These are phyloP conservation scores for Huntiella savannae DNA, from an alignment of 2,329 filamentous ascomycete species.

Conservation along the genomic window DNA sequence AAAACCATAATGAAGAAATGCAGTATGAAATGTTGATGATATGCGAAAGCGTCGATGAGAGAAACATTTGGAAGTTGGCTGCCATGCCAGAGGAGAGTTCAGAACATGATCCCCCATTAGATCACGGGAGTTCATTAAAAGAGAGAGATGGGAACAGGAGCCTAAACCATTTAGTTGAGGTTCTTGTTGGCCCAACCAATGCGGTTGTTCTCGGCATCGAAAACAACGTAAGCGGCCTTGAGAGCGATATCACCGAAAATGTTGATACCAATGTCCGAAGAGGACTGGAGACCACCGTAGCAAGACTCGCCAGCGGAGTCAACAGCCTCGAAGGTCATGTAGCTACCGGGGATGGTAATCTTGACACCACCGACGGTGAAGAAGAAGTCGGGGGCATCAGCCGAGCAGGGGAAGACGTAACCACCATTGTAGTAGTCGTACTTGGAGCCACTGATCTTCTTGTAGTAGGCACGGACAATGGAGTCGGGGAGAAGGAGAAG, in stretches of 20 bases:
- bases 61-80: no score
- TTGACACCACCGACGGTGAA: conserved; percentile 40
- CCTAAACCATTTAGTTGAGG: background rate
- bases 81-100: no score
- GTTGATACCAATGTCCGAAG: conserved; percentile 28
- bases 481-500: conserved; percentile 38
- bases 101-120: no score
- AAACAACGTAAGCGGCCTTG: conserved; percentile 41
- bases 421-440: conserved; percentile 24
- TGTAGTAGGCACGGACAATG: conserved; percentile 31
- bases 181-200: conserved; percentile 7
- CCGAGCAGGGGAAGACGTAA: conserved; percentile 28
- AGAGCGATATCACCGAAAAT: conserved; percentile 46
- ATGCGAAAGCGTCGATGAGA: no score
- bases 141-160: no score
- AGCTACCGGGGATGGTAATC: conserved; percentile 33
- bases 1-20: no score
- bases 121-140: no score
- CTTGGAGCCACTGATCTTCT: conserved; percentile 24
- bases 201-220: conserved; percentile 31
- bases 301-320: conserved; percentile 33
- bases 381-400: conserved; percentile 27
- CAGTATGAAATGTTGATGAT: no score
- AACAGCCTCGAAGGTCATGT: conserved; percentile 31
- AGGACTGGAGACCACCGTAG: conserved; percentile 46